Evolutionary conservation across 2,329 filamentous ascomycete genomes (phyloP).

Genomic region (Chaetomiaceae sp.): DNA sequence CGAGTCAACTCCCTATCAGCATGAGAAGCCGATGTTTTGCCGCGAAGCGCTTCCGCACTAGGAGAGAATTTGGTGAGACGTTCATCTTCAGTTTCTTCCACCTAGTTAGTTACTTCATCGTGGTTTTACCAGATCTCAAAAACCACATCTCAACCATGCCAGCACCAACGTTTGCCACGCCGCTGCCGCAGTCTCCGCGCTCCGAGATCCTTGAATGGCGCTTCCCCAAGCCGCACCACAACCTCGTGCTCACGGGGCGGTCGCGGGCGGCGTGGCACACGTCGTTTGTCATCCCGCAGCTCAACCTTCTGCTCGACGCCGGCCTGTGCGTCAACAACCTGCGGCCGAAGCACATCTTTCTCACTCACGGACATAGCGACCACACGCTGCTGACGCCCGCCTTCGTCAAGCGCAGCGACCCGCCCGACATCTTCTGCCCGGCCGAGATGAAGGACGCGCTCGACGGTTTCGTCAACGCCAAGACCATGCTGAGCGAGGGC

Average conservation of each 20-base stretch:
- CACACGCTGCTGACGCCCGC: slow-evolving; percentile 39
- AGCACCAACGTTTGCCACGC: slow-evolving; percentile 34
- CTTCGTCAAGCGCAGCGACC: slow-evolving; percentile 39
- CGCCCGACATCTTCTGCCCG: slow-evolving; percentile 42
- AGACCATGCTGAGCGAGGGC: slow-evolving; percentile 38
- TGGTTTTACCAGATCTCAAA: too few relatives aligned
- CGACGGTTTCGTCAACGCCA: slow-evolving; percentile 36
- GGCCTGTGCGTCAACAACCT: slow-evolving; percentile 40
- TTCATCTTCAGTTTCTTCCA: too few relatives aligned
- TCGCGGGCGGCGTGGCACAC: slow-evolving; percentile 48
- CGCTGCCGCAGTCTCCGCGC: slow-evolving; percentile 37
- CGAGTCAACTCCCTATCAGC: neutral
- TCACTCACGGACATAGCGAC: slow-evolving; percentile 45
- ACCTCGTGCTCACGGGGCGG: slow-evolving; percentile 39
- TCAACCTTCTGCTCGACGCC: slow-evolving; percentile 44
- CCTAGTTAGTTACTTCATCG: too few relatives aligned
- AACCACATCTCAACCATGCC: slow-evolving; percentile 7
- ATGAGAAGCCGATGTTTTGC: slow-evolving; percentile 1
- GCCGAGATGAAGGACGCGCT: slow-evolving; percentile 34
- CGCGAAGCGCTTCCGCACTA: neutral
- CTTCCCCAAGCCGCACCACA: slow-evolving; percentile 38
- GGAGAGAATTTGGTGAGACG: too few relatives aligned
- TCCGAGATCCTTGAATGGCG: slow-evolving; percentile 42
- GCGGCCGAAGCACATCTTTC: slow-evolving; percentile 43
- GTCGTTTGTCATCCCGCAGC: slow-evolving; percentile 44